Percentiles rank a stretch among this genome's conserved stretches.
phyloP scores from a whole-genome alignment of 331 rosid genomes.

The Telfairia occidentalis region DNA sequence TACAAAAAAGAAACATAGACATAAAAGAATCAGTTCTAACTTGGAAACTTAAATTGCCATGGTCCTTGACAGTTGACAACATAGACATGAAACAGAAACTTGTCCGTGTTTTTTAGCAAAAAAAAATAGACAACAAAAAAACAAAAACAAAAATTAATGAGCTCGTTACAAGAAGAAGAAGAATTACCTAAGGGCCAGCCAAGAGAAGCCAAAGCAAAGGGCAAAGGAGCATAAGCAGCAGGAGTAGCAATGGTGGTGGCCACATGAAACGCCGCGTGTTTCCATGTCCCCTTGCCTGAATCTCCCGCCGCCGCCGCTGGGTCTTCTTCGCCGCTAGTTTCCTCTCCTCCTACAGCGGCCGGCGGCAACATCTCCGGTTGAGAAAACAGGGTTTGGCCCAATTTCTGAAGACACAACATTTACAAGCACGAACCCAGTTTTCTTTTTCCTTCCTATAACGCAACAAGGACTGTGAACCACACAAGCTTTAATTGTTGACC shows the following conservation, averaged over 20 bases:
- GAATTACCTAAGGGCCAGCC: constrained; percentile 62
- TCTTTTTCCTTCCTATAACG: not conserved
- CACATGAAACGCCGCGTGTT: constrained; percentile 62
- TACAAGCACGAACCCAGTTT: too few relatives aligned
- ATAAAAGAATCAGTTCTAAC: too few relatives aligned
- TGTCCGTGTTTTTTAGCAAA: too few relatives aligned
- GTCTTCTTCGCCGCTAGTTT: not conserved
- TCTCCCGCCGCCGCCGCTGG: not conserved
- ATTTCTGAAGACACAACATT: too few relatives aligned
- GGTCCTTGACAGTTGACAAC: too few relatives aligned
- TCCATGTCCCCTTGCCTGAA: constrained; percentile 45
- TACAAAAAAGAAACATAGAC: too few relatives aligned
- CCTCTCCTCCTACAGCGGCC: not conserved
- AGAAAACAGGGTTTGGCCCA: not conserved
- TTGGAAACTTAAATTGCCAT: too few relatives aligned
- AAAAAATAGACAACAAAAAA: not conserved
- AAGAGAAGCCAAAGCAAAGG: constrained; percentile 70
- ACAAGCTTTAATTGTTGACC: not conserved
- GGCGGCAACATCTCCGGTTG: not conserved
- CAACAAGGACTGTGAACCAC: not conserved
- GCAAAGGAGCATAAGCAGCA: constrained; percentile 71
- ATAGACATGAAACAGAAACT: too few relatives aligned
- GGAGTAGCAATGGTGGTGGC: constrained; percentile 82
- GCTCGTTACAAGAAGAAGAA: not conserved
- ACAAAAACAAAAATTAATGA: too few relatives aligned